Base-by-base conservation (phyloP, 306 rosid genomes). In the Medicago arabica region DNA sequence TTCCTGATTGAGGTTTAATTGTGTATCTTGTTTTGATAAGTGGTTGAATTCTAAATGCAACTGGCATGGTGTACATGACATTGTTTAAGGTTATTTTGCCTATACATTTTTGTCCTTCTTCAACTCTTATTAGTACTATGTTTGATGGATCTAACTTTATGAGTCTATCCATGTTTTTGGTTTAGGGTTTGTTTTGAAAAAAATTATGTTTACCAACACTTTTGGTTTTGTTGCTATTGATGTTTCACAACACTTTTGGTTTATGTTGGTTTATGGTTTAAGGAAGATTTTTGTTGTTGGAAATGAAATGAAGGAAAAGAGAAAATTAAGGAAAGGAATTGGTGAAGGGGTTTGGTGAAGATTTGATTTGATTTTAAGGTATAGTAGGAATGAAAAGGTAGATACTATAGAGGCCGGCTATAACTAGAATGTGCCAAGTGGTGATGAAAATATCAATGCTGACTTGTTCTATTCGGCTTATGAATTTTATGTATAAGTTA, bases 11-110 rank as follows among this genome's bases (percentile, higher is more conserved):
- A 0, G 98, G 98, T 60, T 77, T 87, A 12, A 91, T 83, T 0
- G 88, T 72, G 80, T 88, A 93, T n/a, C 93, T 91, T 3, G 85
- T 75, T 60, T 87, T 91, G 71, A 88, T 76, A 8, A 86, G 55
- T 0, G 97, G 89, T 34, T 91, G 94, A 16, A 93, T 89, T 43
- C 90, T 75, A 55, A 91, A 93, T 59, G 98, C 98, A 39, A 93
- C 96, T 0, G 98, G 97, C 98, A 93, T 91, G 12, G 98, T 93
- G 83, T 91, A 85, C 98, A 93, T 93, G 34, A 93, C 98, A 43
- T 93, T 93, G 59, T 88, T 82, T 28, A 93, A 59, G 36, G 90
- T 88, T 3, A 91, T 78, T 7, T 40, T 69, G 43, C 97, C 97
- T 6, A 66, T 70, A 21, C 93, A 91, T 80, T 83, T 93, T 23